Conservation (phyloP, 2,329 filamentous ascomycete species). For the Colletotrichum melonis region DNA sequence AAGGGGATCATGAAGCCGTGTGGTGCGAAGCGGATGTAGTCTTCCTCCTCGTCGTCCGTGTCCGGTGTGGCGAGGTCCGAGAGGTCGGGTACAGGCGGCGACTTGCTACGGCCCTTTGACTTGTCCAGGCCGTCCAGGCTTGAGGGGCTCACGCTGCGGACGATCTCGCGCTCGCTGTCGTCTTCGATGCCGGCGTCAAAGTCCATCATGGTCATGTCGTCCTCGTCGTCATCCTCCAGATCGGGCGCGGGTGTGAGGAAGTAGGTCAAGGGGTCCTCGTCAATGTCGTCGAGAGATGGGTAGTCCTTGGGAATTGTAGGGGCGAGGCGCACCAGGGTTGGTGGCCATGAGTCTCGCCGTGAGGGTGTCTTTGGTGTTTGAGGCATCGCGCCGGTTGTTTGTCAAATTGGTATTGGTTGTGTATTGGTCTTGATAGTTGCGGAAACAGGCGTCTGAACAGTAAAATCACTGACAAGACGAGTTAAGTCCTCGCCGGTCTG, state of each 20-base stretch:
- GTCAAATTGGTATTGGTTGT: neutral
- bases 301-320: constrained; percentile 55
- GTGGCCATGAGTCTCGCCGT: constrained; percentile 62
- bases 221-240: constrained; percentile 53
- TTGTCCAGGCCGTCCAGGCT: constrained; percentile 63
- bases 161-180: constrained; percentile 54
- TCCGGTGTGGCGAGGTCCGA: constrained; percentile 56
- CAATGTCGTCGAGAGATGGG: constrained; percentile 60
- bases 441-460: constrained; percentile 19
- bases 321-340: constrained; percentile 60
- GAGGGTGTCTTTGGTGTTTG: constrained; percentile 45
- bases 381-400: constrained; percentile 46
- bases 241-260: constrained; percentile 64
- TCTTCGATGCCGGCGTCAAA: constrained; percentile 70
- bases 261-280: constrained; percentile 66
- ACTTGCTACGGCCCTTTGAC: constrained; percentile 46
- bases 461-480: constrained; percentile 20
- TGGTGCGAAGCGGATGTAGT: constrained; percentile 62
- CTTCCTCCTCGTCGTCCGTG: constrained; percentile 59
- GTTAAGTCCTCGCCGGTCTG: constrained; percentile 30
- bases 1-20: constrained; percentile 53
- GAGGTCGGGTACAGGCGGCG: constrained; percentile 49
- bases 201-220: constrained; percentile 56
- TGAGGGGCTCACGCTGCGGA: constrained; percentile 68
- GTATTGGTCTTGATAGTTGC: neutral